phyloP scores from a whole-genome alignment of 208 protist species.

The Leishmania guyanensis region DNA sequence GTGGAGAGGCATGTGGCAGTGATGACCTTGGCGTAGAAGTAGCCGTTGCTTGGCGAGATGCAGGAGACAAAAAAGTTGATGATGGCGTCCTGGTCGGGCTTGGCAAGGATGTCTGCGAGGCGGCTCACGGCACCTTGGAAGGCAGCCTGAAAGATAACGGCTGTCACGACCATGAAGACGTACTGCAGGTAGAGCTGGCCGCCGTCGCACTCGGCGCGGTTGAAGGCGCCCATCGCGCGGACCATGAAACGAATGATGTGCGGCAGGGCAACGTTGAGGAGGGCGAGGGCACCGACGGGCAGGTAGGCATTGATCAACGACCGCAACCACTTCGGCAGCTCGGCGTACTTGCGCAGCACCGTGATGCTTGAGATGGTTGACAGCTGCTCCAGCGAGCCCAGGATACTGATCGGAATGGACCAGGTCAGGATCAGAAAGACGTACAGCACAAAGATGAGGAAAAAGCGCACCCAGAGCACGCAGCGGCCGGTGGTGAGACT shows the following conservation, averaged over 20 bases:
- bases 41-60: conserved; percentile 71
- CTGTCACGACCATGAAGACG: conserved; percentile 88
- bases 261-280: conserved; percentile 79
- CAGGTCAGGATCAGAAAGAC: conserved; percentile 65
- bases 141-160: conserved; percentile 82
- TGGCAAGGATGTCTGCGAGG: conserved; percentile 43
- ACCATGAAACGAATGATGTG: conserved; percentile 70
- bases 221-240: conserved; percentile 75
- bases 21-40: conserved; percentile 87
- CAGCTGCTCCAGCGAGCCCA: conserved; percentile 78
- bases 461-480: conserved; percentile 44
- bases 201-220: conserved; percentile 55
- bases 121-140: conserved; percentile 72
- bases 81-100: conserved; percentile 35
- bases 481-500: conserved; percentile 58
- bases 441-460: conserved; percentile 53
- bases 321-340: conserved; percentile 48
- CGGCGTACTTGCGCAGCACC: conserved; percentile 30
- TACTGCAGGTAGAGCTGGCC: conserved; percentile 78
- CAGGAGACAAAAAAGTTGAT: conserved; percentile 72
- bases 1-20: conserved; percentile 54
- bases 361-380: conserved; percentile 48
- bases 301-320: conserved; percentile 60
- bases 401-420: conserved; percentile 75
- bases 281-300: conserved; percentile 61